phyloP scores from a whole-genome alignment of 179 eudicot genomes.

The Carnegiea gigantea region DNA sequence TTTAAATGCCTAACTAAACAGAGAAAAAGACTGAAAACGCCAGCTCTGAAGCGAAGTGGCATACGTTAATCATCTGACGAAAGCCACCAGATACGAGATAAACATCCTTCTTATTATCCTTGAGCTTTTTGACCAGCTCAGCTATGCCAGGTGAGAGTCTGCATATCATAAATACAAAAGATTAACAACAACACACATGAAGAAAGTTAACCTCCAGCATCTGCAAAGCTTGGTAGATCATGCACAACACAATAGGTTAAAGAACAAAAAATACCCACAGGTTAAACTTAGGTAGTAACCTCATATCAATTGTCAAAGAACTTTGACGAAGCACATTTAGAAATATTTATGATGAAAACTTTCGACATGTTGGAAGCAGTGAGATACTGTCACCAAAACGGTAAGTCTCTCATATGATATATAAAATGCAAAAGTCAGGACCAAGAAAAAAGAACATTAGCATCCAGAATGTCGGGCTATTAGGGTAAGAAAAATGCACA shows the following conservation, averaged over 20 bases:
- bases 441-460: background rate
- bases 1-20: background rate
- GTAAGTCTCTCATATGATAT: background rate
- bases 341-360: background rate
- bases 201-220: background rate
- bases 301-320: background rate
- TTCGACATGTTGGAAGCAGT: background rate
- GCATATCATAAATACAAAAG: slow-evolving; percentile 17
- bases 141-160: slow-evolving; percentile 95
- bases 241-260: background rate
- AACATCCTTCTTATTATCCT: slow-evolving; percentile 55
- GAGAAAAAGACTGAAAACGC: background rate
- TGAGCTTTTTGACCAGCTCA: slow-evolving; percentile 75
- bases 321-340: background rate
- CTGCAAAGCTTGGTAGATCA: background rate
- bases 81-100: slow-evolving; percentile 96
- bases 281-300: background rate
- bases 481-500: background rate
- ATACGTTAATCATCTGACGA: slow-evolving; percentile 97
- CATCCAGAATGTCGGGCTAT: background rate
- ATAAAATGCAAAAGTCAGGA: background rate
- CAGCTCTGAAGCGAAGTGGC: slow-evolving; percentile 3
- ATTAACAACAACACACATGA: background rate
- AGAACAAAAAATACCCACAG: too few relatives aligned
- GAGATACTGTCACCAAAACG: slow-evolving; percentile 1